These are phyloP conservation scores for Nakataea oryzae DNA, from an alignment of 2,329 filamentous ascomycete species.

Conservation along the genomic window DNA sequence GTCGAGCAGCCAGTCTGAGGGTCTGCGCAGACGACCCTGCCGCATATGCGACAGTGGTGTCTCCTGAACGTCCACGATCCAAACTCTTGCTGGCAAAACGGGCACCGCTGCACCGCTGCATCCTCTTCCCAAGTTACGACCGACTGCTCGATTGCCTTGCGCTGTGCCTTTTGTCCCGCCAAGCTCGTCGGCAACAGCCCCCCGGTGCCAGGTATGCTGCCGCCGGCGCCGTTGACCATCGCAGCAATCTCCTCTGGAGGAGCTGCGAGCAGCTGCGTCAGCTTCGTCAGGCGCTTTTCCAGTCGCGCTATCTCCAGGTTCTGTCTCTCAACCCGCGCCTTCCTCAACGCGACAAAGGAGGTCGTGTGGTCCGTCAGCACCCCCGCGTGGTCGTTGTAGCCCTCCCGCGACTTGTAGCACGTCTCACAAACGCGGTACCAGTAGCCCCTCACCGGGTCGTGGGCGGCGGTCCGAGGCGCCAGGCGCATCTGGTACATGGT, in stretches of 20 bases:
- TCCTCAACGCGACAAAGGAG: conserved; percentile 60
- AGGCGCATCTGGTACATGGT: conserved; percentile 99
- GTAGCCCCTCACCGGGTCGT: conserved; percentile 80
- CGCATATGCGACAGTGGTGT: conserved; percentile 92
- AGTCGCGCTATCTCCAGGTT: conserved; percentile 80
- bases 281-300: conserved; percentile 82
- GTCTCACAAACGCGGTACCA: conserved; percentile 98
- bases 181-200: conserved; percentile 41
- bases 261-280: conserved; percentile 74
- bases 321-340: conserved; percentile 71
- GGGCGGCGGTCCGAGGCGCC: conserved; percentile 66
- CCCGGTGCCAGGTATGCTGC: neutral
- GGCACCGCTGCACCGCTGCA: conserved; percentile 65
- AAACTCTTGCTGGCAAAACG: conserved; percentile 94
- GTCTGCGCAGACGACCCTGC: conserved; percentile 87
- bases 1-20: conserved; percentile 72
- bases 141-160: conserved; percentile 79
- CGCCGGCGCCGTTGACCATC: conserved; percentile 30
- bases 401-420: conserved; percentile 94
- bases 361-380: conserved; percentile 59
- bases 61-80: conserved; percentile 84
- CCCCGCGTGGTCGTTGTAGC: conserved; percentile 84
- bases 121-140: conserved; percentile 96
- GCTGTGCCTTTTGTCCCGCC: conserved; percentile 59
- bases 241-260: conserved; percentile 54